Evolutionary conservation across 805 yeast species (phyloP).

Genomic region (Teunomyces funiuensis): DNA sequence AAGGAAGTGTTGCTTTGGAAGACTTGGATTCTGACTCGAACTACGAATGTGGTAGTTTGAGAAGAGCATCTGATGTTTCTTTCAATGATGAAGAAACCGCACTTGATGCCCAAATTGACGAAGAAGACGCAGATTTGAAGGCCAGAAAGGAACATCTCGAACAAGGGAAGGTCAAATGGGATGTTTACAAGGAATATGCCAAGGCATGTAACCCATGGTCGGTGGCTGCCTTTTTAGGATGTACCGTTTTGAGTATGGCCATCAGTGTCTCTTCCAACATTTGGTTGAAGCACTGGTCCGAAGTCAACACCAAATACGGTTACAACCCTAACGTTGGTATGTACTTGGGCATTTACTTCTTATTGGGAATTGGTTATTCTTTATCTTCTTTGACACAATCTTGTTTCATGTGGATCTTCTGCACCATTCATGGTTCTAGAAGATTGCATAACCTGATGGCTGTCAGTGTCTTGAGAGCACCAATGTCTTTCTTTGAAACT

Average conservation of each 20-base stretch:
- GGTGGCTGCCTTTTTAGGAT: conserved; percentile 56
- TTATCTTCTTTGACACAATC: conserved; percentile 62
- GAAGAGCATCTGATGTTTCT: conserved; percentile 65
- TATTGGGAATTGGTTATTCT: conserved; percentile 70
- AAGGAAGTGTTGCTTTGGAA: conserved; percentile 21
- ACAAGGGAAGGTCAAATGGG: conserved; percentile 92
- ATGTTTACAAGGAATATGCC: conserved; percentile 78
- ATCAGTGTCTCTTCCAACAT: conserved; percentile 70
- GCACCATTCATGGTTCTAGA: conserved; percentile 81
- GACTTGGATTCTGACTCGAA: conserved; percentile 31
- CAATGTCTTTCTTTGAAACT: conserved; percentile 94
- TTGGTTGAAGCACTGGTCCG: conserved; percentile 98
- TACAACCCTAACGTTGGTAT: conserved; percentile 68
- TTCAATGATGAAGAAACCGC: conserved; percentile 38
- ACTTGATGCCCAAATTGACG: conserved; percentile 35
- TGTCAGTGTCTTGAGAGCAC: conserved; percentile 70
- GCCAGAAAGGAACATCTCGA: conserved; percentile 76
- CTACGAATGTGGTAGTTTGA: conserved; percentile 37
- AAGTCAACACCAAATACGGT: conserved; percentile 69
- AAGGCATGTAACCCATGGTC: conserved; percentile 76
- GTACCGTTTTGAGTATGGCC: conserved; percentile 58
- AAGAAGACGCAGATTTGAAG: conserved; percentile 36
- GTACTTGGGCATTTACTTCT: conserved; percentile 74
- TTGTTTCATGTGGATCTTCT: conserved; percentile 70
- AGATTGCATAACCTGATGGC: conserved; percentile 78